Percentiles rank a stretch among this genome's conserved stretches.
Conservation (phyloP, 352 stramenopile species). For the Pythium diclinum region DNA sequence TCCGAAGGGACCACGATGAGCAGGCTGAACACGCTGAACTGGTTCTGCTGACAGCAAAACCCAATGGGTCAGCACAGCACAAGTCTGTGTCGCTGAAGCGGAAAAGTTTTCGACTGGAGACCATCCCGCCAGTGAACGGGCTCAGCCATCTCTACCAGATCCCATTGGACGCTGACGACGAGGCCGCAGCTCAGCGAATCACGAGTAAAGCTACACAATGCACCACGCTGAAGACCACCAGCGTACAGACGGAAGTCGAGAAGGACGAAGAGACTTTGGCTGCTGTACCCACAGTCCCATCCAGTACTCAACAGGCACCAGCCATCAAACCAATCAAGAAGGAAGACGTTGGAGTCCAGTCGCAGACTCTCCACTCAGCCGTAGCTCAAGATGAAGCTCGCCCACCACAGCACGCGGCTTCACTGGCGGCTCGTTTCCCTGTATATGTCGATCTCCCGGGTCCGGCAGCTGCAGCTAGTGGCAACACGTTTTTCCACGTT, state of each 20-base stretch:
- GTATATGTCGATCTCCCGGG: conserved; percentile 22
- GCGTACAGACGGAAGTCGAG: conserved; percentile 17
- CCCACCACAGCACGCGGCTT: background rate
- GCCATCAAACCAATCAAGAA: background rate
- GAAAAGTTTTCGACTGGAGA: conserved; percentile 13
- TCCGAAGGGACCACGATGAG: conserved; percentile 4
- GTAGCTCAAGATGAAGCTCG: background rate
- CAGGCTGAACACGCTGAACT: conserved; percentile 8
- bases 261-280: background rate
- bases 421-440: conserved; percentile 16
- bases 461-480: background rate
- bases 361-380: background rate
- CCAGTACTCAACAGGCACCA: too few relatives aligned
- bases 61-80: background rate
- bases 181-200: background rate
- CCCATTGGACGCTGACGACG: background rate
- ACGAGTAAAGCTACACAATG: conserved; percentile 10
- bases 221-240: conserved; percentile 11
- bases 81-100: conserved; percentile 11
- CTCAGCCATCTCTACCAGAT: background rate
- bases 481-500: conserved; percentile 12
- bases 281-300: background rate
- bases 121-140: conserved; percentile 6
- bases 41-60: conserved; percentile 6
- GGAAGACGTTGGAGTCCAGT: background rate